Evolutionary conservation across 2,329 filamentous ascomycete genomes (phyloP), one percentile per base, ranked within the genome.

Genomic region (Sclerotinia glacialis): DNA sequence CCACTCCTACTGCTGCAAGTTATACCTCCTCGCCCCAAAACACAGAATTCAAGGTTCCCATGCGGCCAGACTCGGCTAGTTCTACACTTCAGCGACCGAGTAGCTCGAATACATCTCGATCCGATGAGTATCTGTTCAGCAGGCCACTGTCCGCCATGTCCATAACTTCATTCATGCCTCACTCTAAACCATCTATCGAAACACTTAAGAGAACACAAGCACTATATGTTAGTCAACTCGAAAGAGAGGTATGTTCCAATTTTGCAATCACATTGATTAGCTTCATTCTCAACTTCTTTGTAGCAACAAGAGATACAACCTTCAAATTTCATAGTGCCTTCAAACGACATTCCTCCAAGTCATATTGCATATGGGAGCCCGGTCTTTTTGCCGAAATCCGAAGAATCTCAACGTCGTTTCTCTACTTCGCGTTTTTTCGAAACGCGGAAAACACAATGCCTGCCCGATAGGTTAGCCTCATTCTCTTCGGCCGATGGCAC

Each of bases 41-140:
- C 21, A 56, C 64, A 5, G 55, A 66, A n/a, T 72, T 74, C 61
- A 74, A 69, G 34, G 47, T 71, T 55, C 71, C 69, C 21, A n/a
- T 53, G 16, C 67, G 68, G 46, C 68, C 69, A 23, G 50, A 69
- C 6, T 68, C 67, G 21, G 47, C 68, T 14, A 53, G 44, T 52
- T 67, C 68, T 46, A 64, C 65, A 12, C 5, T 50, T 28, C 49
- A 44, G 53, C 60, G 37, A 21, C 52, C 69, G n/a, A 56, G 50
- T 31, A 68, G 59, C 28, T 16, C 60, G 4, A 37, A 60, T 42
- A 46, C 61, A 23, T 50, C 50, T 52, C 52, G 23, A 18, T 55
- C 47, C 49, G 12, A 56, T n/a, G n/a, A 61, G 1, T 16, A 26
- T 3, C 6, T 16, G 44, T 28, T 52, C 18, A 55, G 47, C n/a